phyloP scores from a whole-genome alignment of 2,329 filamentous ascomycete species.

The Fusarium marasasianum region DNA sequence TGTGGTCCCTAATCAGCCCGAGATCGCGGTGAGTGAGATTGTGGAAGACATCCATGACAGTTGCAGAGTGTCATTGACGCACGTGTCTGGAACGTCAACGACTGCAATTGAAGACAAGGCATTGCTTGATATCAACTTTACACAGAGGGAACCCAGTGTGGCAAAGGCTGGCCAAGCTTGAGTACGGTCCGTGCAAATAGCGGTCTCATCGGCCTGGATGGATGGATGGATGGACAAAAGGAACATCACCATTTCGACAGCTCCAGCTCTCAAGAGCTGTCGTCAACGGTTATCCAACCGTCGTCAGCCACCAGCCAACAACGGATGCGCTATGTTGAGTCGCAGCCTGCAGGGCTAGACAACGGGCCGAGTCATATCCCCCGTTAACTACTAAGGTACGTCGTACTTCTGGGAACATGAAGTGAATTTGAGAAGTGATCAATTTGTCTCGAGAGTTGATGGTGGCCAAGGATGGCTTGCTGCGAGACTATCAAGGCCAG shows the following conservation, averaged over 20 bases:
- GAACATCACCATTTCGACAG: not conserved
- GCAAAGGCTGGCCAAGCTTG: not conserved
- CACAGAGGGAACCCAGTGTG: not conserved
- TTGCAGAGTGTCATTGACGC: not conserved
- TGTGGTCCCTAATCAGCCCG: conserved; percentile 33
- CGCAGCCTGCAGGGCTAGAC: not conserved
- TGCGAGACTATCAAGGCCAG: not conserved
- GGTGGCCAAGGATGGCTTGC: not conserved
- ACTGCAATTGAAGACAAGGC: conserved; percentile 5
- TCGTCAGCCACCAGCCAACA: conserved; percentile 2
- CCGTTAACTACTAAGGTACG: not conserved
- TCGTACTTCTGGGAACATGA: not conserved
- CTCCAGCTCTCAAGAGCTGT: not conserved
- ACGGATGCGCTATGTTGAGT: not conserved
- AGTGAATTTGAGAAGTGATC: conserved; percentile 6
- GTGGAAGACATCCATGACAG: not conserved
- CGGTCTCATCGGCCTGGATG: conserved; percentile 11
- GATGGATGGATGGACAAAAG: not conserved
- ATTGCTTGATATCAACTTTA: not conserved
- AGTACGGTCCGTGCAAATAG: not conserved
- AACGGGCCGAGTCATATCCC: conserved; percentile 13
- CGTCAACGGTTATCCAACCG: not conserved
- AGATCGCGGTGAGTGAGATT: conserved; percentile 40
- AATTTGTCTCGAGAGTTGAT: not conserved
- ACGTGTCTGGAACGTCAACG: not conserved